These are phyloP conservation scores for Hypericum perforatum DNA, from an alignment of 345 rosid species.

Conservation along the genomic window DNA sequence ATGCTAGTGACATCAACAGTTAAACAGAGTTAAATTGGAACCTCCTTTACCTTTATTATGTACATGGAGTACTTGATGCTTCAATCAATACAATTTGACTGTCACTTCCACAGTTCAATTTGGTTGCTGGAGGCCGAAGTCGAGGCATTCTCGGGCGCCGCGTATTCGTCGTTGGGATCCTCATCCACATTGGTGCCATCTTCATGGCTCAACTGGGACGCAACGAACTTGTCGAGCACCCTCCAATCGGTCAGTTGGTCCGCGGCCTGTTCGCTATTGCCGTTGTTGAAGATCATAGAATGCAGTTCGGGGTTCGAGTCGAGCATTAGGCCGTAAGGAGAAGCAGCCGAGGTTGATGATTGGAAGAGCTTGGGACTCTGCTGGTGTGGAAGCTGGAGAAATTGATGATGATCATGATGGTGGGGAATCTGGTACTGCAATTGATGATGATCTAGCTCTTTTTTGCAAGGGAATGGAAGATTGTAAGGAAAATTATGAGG, in stretches of 20 bases:
- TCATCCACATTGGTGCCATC: constrained; percentile 12
- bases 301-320: constrained; percentile 34
- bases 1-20: constrained; percentile 13
- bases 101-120: constrained; percentile 1
- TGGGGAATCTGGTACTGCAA: background rate
- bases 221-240: constrained; percentile 8
- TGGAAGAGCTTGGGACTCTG: constrained; percentile 4
- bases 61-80: constrained; percentile 29
- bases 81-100: background rate
- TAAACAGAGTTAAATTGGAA: constrained; percentile 11
- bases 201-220: constrained; percentile 3
- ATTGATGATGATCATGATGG: background rate
- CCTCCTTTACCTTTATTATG: constrained; percentile 21
- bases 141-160: background rate
- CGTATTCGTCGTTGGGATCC: background rate
- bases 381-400: constrained; percentile 7
- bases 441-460: constrained; percentile 3
- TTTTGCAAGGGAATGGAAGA: background rate
- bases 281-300: constrained; percentile 20
- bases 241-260: constrained; percentile 4
- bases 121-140: background rate
- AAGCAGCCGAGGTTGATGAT: background rate
- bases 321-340: constrained; percentile 27
- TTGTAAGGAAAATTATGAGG: background rate
- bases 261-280: background rate